A percentile compares a stretch with the other conserved stretches of the same genome.
phyloP scores from a whole-genome alignment of 73 alveolate species.

The Loxodes magnus region DNA sequence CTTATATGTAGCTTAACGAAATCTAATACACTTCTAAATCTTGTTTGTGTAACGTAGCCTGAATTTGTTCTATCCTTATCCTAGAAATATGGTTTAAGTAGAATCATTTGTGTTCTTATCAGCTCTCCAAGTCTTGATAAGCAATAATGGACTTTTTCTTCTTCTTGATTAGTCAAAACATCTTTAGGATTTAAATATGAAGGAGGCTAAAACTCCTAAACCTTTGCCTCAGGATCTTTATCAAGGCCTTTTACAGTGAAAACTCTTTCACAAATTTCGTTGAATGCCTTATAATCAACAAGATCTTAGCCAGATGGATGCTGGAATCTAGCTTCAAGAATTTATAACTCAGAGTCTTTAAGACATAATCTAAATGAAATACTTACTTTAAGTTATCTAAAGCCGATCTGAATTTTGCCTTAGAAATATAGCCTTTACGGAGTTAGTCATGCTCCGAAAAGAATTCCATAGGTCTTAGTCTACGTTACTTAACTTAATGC shows the following conservation, averaged over 20 bases:
- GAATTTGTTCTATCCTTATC: conserved; percentile 74
- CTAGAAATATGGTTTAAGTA: conserved; percentile 80
- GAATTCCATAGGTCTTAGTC: conserved; percentile 87
- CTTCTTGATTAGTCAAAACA: conserved; percentile 69
- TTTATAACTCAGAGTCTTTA: conserved; percentile 58
- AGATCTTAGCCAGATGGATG: conserved; percentile 53
- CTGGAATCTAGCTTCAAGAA: conserved; percentile 58
- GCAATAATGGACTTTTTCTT: conserved; percentile 52
- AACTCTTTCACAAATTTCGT: conserved; percentile 76
- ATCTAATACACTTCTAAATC: conserved; percentile 73
- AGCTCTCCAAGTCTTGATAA: conserved; percentile 71
- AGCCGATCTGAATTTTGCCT: conserved; percentile 78
- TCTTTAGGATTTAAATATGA: conserved; percentile 83
- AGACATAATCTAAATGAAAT: conserved; percentile 53
- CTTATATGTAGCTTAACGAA: conserved; percentile 51
- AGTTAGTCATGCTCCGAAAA: conserved; percentile 80
- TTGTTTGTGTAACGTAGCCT: conserved; percentile 64
- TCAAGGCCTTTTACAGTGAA: conserved; percentile 80
- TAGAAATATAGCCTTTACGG: conserved; percentile 82
- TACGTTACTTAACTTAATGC: conserved; percentile 65
- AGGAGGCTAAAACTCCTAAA: conserved; percentile 56
- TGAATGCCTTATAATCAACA: conserved; percentile 64
- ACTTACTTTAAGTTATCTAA: conserved; percentile 57
- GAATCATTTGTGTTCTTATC: conserved; percentile 56
- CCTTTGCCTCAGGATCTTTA: conserved; percentile 66